Conservation (phyloP, 148 eudicot genomes). For the Camellia japonica region DNA sequence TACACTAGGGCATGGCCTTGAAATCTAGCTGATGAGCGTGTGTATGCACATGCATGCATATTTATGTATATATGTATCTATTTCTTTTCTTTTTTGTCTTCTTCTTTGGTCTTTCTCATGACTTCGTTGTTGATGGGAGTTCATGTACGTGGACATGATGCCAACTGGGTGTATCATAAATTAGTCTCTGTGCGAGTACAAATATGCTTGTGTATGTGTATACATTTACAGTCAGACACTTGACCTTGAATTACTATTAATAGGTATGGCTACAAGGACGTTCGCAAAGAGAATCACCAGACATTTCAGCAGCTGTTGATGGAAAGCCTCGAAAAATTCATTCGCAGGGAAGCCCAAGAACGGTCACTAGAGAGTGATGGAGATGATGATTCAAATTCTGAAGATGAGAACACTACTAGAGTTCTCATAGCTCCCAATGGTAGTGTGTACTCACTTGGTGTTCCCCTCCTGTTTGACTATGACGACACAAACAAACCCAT, state of each 20-base stretch:
- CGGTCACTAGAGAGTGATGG: conserved; percentile 76
- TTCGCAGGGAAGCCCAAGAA: conserved; percentile 87
- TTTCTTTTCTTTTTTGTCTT: neutral
- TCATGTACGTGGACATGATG: neutral
- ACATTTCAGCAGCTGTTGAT: conserved; percentile 75
- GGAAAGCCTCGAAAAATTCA: conserved; percentile 90
- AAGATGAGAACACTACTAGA: conserved; percentile 52
- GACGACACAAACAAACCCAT: conserved; percentile 32
- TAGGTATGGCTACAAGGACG: conserved; percentile 99
- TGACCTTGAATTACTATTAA: neutral
- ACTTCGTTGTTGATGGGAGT: neutral
- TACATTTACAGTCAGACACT: neutral
- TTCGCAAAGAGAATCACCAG: conserved; percentile 84
- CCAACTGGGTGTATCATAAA: neutral
- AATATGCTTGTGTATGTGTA: neutral
- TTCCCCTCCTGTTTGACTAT: conserved; percentile 67
- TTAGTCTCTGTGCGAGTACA: neutral
- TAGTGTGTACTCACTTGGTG: conserved; percentile 72
- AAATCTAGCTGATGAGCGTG: neutral
- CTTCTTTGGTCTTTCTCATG: neutral
- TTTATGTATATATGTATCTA: too few relatives aligned
- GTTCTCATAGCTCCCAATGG: conserved; percentile 72
- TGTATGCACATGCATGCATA: neutral
- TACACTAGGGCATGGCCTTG: neutral
- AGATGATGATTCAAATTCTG: conserved; percentile 55